Conservation (phyloP, 2,329 filamentous ascomycete genomes). For the Bertia moriformis region DNA sequence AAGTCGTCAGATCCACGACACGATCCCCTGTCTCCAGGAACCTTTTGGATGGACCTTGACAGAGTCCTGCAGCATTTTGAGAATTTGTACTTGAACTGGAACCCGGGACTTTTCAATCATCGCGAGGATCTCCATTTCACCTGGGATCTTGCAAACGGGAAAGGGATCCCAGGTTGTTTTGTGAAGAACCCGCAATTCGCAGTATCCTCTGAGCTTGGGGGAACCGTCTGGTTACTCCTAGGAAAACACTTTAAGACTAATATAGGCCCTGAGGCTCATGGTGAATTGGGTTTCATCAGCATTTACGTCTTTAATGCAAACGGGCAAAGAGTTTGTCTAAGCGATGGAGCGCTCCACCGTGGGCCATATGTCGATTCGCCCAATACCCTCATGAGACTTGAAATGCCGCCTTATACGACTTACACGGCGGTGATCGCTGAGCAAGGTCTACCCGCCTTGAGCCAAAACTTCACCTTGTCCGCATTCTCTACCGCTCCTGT, state of each 20-base stretch:
- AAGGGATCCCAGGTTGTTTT: conserved; percentile 33
- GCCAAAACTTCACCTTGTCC: conserved; percentile 76
- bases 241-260: conserved; percentile 68
- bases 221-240: conserved; percentile 68
- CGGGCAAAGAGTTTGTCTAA: conserved; percentile 61
- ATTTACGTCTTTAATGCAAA: conserved; percentile 64
- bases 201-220: conserved; percentile 39
- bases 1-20: conserved; percentile 1
- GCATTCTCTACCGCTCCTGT: conserved; percentile 59
- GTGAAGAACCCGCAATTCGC: conserved; percentile 61
- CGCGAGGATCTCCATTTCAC: conserved; percentile 82
- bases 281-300: conserved; percentile 67
- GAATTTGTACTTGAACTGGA: conserved; percentile 96
- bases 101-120: conserved; percentile 65
- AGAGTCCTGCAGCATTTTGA: conserved; percentile 85
- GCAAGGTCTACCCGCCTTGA: conserved; percentile 57
- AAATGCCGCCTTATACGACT: neutral
- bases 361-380: conserved; percentile 88
- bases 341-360: conserved; percentile 56
- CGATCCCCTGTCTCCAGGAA: conserved; percentile 36
- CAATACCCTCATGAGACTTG: conserved; percentile 56
- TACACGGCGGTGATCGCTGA: conserved; percentile 32
- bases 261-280: conserved; percentile 27
- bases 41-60: conserved; percentile 85
- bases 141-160: conserved; percentile 48